Base-by-base conservation (phyloP, 2,329 filamentous ascomycete genomes). In the Bertia moriformis region DNA sequence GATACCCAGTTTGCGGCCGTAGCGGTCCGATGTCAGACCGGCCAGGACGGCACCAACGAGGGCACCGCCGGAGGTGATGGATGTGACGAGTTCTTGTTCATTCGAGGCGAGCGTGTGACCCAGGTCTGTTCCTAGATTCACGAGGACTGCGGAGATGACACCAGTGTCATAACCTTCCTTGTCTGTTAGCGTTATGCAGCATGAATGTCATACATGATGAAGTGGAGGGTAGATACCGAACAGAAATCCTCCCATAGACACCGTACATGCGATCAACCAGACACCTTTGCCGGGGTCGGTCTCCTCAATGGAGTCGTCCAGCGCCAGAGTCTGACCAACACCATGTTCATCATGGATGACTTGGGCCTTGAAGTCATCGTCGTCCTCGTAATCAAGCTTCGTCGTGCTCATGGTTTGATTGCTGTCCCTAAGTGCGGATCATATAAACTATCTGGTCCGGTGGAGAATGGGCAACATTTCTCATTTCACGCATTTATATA, bases 141-240 rank as follows among this genome's bases (percentile, higher is more conserved):
- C 61, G 1, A 67, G 51, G 4, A 67, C 65, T 0, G 62, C 63
- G 1, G 61, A 65, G 36, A 68, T 68, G 45, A 65, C 59, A 17
- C 64, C 63, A 14, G 64, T 69, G 38, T 68, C 65, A 41, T 69
- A 69, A 13, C 63, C 60, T 50, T 14, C 14, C 7, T 7, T n/a
- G n/a, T n/a, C n/a, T n/a, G n/a, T n/a, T n/a, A n/a, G n/a, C n/a
- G n/a, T n/a, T n/a, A n/a, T n/a, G n/a, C n/a, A n/a, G n/a, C n/a
- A n/a, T n/a, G n/a, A n/a, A n/a, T n/a, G n/a, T n/a, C n/a, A n/a
- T n/a, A n/a, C n/a, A n/a, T n/a, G n/a, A n/a, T n/a, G n/a, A n/a
- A n/a, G n/a, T n/a, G n/a, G n/a, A 10, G 24, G 24, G n/a, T 7
- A 41, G 39, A 17, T 38, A 44, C 42, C 42, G 20, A 46, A 46